Base-by-base conservation (phyloP, 352 stramenopile genomes). In the Pythium dissimile region DNA sequence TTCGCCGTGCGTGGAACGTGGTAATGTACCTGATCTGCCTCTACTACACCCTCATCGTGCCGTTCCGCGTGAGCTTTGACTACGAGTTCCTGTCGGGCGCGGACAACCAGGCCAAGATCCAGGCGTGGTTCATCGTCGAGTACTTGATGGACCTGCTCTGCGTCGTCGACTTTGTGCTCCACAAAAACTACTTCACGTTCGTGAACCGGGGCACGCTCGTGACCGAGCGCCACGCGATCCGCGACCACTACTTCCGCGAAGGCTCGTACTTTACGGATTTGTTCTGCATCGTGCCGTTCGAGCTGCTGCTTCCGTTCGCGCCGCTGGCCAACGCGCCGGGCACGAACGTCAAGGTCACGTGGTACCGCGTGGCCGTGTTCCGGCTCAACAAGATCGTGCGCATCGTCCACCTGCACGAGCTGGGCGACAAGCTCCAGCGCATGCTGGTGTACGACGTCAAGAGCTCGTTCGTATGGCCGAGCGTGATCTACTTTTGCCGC, bases 331-430 rank as follows among this genome's bases (percentile, higher is more conserved):
- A 57, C 20, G 56, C 56, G 0, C 50, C 58, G 13, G 50, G 50
- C 9, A 55, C 49, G 3, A 55, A 54, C n/a, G 16, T 31, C 10
- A 62, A 62, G 28, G 31, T 69, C n/a, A 55, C 58, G 30, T 87
- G 76, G 79, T 77, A 84, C 46, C 71, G 66, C 5, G 62, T 88
- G 21, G 58, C 71, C 5, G 71, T 84, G 23, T 64, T 76, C 18
- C 74, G 78, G 2, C 24, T 86, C 32, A 90, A 86, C 53, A 67
- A 75, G 10, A 74, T 88, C 24, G 42, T 88, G 11, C 76, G 76
- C 2, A 72, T 78, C 18, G 57, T 79, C 18, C 78, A 88, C 50
- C 30, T 88, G 11, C 74, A 75, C 12, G 60, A 59, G 6, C 59
- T 91, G 13, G 70, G 63, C 12, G 73, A 87, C 28, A 49, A 65